Evolutionary conservation across 192 early-diverging fungal genomes (phyloP).

Genomic region (Backusella luteola): DNA sequence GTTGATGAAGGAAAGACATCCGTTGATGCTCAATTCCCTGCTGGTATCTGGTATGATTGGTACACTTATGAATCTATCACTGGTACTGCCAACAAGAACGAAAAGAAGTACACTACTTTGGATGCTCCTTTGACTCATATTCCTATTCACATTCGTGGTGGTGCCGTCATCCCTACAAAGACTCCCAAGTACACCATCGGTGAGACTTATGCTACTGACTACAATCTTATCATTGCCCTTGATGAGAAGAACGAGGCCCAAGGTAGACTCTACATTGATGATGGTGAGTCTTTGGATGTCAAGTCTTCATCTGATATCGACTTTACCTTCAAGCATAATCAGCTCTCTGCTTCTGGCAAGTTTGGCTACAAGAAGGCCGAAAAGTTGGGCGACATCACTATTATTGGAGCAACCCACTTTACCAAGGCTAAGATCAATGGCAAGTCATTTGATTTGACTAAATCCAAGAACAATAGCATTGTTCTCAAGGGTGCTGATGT

Average conservation of each 20-base stretch:
- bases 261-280: slow-evolving; percentile 61
- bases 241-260: slow-evolving; percentile 42
- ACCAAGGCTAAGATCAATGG: slow-evolving; percentile 10
- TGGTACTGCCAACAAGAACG: slow-evolving; percentile 14
- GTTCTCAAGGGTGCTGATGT: background rate
- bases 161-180: slow-evolving; percentile 55
- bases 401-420: slow-evolving; percentile 9
- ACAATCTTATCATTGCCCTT: slow-evolving; percentile 53
- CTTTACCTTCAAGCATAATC: slow-evolving; percentile 15
- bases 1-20: slow-evolving; percentile 41
- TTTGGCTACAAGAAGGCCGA: slow-evolving; percentile 21
- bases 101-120: slow-evolving; percentile 35
- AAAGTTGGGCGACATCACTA: slow-evolving; percentile 1
- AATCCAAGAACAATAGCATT: background rate
- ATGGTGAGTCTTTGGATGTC: slow-evolving; percentile 52
- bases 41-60: slow-evolving; percentile 64
- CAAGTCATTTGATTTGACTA: background rate
- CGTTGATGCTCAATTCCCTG: slow-evolving; percentile 62
- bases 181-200: slow-evolving; percentile 46
- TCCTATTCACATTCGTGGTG: slow-evolving; percentile 61
- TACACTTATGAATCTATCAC: slow-evolving; percentile 35
- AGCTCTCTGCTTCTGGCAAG: slow-evolving; percentile 20
- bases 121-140: slow-evolving; percentile 53
- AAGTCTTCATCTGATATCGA: slow-evolving; percentile 22
- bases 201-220: slow-evolving; percentile 42